phyloP scores from a whole-genome alignment of 768 basidiomycete species.

The Leucosporidium scottii region DNA sequence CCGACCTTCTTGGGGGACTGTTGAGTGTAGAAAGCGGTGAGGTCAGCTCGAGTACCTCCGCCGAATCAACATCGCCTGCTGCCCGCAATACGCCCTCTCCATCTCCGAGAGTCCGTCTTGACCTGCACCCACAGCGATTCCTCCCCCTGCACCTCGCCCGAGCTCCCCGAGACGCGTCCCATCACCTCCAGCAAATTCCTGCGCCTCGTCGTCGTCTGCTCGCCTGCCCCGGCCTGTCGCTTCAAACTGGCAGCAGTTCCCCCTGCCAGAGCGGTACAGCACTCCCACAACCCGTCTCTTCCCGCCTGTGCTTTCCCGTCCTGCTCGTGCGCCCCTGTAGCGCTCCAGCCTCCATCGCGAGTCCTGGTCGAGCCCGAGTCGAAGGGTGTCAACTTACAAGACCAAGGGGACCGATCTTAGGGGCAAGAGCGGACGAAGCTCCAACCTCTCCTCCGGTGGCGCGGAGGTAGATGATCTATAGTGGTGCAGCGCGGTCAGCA shows the following conservation, averaged over 20 bases:
- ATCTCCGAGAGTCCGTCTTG: not conserved
- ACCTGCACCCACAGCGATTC: not conserved
- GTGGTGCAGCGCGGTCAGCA: not conserved
- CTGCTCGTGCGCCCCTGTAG: not conserved
- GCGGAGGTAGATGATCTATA: slow-evolving; percentile 85
- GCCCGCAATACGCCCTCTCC: slow-evolving; percentile 3
- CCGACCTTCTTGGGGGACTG: slow-evolving; percentile 99
- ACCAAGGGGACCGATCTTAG: slow-evolving; percentile 99
- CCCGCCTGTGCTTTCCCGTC: not conserved
- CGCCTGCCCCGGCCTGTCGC: not conserved
- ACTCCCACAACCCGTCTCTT: not conserved
- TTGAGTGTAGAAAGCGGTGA: not conserved
- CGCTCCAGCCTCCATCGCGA: not conserved
- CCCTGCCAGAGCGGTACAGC: not conserved
- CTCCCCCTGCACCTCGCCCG: not conserved
- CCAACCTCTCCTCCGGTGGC: slow-evolving; percentile 99
- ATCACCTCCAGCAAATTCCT: not conserved
- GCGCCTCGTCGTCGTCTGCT: not conserved
- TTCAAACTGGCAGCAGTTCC: not conserved
- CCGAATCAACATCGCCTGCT: not conserved
- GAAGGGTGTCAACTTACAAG: slow-evolving; percentile 56
- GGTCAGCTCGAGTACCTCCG: not conserved
- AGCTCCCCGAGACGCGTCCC: not conserved
- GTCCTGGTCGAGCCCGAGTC: not conserved
- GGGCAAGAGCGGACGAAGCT: slow-evolving; percentile 93